Percentiles rank a stretch among this genome's conserved stretches.
Evolutionary conservation across 2,329 filamentous ascomycete genomes (phyloP).

Genomic region (Aureobasidium sp.): DNA sequence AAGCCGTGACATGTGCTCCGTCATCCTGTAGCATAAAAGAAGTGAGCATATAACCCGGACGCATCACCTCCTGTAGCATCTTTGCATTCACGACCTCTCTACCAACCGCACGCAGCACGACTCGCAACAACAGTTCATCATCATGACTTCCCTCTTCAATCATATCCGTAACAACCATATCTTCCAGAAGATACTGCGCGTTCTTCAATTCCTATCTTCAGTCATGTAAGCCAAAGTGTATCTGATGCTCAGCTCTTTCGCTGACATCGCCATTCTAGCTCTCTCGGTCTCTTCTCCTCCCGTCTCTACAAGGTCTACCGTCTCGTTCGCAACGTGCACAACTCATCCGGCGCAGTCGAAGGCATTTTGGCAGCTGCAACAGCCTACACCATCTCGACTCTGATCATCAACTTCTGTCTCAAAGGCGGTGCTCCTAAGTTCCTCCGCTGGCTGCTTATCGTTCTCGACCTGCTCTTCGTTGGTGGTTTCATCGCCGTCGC

Average conservation of each 20-base stretch:
- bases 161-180: constrained; percentile 1
- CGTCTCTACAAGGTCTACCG: constrained; percentile 36
- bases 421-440: constrained; percentile 23
- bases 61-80: not conserved
- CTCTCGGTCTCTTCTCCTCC: constrained; percentile 38
- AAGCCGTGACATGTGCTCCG: not conserved
- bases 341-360: constrained; percentile 36
- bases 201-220: constrained; percentile 40
- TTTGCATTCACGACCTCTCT: not conserved
- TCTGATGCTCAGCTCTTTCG: not conserved
- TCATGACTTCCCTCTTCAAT: constrained; percentile 6
- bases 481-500: constrained; percentile 40
- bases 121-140: not conserved
- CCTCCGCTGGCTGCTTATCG: constrained; percentile 35
- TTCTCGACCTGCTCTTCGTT: constrained; percentile 35
- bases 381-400: constrained; percentile 36
- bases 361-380: constrained; percentile 41
- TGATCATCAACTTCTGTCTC: constrained; percentile 31
- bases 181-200: constrained; percentile 32
- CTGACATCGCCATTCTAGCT: constrained; percentile 18
- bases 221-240: constrained; percentile 20
- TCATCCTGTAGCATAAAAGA: not conserved
- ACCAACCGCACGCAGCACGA: not conserved
- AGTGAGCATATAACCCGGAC: not conserved
- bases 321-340: constrained; percentile 30